Evolutionary conservation across 1,284 basidiomycete species (phyloP), one percentile per base, ranked within the genome.

Genomic region (Austroboletus novae-zelandiae): DNA sequence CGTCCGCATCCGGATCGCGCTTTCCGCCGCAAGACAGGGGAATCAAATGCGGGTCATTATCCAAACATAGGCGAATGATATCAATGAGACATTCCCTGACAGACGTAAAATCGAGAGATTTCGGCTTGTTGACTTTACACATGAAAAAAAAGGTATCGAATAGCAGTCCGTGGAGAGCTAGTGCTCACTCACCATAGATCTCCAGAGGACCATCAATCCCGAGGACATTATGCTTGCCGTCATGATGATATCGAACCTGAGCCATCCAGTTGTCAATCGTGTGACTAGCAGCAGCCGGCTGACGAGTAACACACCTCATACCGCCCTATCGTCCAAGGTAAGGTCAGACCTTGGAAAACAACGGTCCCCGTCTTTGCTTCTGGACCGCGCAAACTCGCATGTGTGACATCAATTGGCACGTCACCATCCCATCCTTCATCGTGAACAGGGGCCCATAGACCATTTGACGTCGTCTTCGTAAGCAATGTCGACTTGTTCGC

Each of bases 221-320:
- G 79, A 99, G 89, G 50, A 99, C 96, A 66, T 95, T 97, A 72
- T 99, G 92, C 69, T 96, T 98, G 43, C 92, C 91, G 66, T 93
- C 90, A 61, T 95, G 93, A 66, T 96, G 93, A 63, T 91, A 91
- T 3, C 89, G 83, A 53, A 87, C 73, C 86, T 88, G 40, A 35
- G 30, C 43, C 7, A 30, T 39, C 8, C 18, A 20, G 18, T 27
- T 11, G 43, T 60, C 32, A 53, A 44, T 40, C 13, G 11, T 31
- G n/a, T 32, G 15, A 23, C 30, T 15, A n/a, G 32, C 11, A 27
- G 29, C 9, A 29, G 37, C 43, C 32, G n/a, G 39, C 23, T 11
- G 6, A 31, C 20, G 37, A 40, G 40, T 50, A 40, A 46, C 47
- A 66, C 61, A 94, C 83, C 77, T 99, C 96, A 67, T 98, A 99